These are phyloP conservation scores for Adenanthera pavonina DNA, from an alignment of 306 rosid species.

Conservation along the genomic window DNA sequence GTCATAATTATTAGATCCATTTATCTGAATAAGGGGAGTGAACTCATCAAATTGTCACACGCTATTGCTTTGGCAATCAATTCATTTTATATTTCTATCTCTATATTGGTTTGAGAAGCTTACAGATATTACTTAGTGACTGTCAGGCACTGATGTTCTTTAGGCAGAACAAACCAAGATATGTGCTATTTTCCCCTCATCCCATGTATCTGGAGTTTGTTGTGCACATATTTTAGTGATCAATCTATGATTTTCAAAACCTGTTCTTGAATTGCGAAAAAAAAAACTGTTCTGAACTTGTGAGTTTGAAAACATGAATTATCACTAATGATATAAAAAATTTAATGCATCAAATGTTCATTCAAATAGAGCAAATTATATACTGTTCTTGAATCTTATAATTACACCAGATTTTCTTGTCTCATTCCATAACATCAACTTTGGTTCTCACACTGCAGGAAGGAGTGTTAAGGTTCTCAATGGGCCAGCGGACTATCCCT, in stretches of 20 bases:
- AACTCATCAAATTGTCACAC: too few species aligned
- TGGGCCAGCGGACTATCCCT: constrained; percentile 42
- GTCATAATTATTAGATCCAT: too few species aligned
- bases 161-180: constrained; percentile 5
- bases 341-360: constrained; percentile 17
- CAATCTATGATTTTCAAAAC: constrained; percentile 22
- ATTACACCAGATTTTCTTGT: constrained; percentile 15
- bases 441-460: constrained; percentile 54
- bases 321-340: background rate
- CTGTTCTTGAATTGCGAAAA: too few species aligned
- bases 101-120: background rate
- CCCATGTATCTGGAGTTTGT: constrained; percentile 7
- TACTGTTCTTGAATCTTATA: background rate
- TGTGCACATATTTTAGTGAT: background rate
- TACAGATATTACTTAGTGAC: background rate
- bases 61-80: background rate
- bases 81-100: constrained; percentile 8
- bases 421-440: background rate
- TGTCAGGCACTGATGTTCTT: background rate
- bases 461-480: constrained; percentile 56
- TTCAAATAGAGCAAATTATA: background rate
- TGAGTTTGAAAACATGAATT: constrained; percentile 17
- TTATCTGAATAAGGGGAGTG: too few species aligned
- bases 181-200: constrained; percentile 9
- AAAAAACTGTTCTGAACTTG: background rate